phyloP scores from a whole-genome alignment of 441 rosid species.

The Brassica balearica region DNA sequence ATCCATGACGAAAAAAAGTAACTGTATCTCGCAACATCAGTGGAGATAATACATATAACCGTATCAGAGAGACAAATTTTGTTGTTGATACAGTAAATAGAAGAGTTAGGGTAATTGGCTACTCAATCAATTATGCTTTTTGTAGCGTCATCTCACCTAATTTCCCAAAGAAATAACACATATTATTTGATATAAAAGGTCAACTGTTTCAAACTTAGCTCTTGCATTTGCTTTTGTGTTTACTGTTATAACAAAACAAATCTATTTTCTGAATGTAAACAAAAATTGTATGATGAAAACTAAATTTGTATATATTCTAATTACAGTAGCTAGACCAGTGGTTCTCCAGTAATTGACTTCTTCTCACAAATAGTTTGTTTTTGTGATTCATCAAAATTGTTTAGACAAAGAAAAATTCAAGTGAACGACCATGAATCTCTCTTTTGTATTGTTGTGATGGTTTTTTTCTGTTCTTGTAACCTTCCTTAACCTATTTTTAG shows the following conservation, averaged over 20 bases:
- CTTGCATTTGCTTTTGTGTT: not conserved
- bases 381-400: not conserved
- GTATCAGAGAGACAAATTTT: too few species aligned
- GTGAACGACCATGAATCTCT: conserved; percentile 28
- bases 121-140: too few species aligned
- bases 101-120: too few species aligned
- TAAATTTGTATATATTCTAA: not conserved
- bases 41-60: too few species aligned
- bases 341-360: not conserved
- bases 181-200: not conserved
- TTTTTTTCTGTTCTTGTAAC: conserved; percentile 18
- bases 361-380: not conserved
- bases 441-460: not conserved
- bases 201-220: not conserved
- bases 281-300: not conserved
- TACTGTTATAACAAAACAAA: not conserved
- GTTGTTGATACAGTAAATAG: too few species aligned
- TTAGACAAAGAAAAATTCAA: not conserved
- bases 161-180: not conserved
- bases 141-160: too few species aligned
- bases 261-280: not conserved
- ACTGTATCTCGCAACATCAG: too few species aligned
- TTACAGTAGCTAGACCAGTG: conserved; percentile 1
- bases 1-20: too few species aligned
- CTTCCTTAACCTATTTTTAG: conserved; percentile 33